Percentiles rank a stretch among this genome's conserved stretches.
phyloP scores from a whole-genome alignment of 1,284 basidiomycete genomes.

The Ustilago hordei region DNA sequence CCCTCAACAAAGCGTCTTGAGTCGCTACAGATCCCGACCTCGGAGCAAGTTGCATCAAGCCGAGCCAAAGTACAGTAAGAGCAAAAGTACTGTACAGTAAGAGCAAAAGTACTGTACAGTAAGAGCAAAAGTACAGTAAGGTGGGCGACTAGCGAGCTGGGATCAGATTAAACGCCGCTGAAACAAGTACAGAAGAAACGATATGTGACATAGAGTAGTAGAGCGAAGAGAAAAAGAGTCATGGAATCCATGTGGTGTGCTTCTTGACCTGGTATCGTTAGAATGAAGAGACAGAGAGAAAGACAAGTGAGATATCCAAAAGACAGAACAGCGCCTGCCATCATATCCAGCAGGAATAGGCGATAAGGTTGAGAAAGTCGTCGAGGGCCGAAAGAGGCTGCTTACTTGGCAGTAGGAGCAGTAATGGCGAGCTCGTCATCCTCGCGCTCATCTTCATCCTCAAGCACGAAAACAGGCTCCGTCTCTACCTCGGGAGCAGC shows the following conservation, averaged over 20 bases:
- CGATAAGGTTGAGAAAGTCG: background rate
- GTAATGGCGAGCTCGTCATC: slow-evolving; percentile 11
- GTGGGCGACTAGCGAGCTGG: background rate
- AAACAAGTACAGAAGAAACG: background rate
- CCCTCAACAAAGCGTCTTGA: background rate
- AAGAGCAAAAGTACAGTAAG: no score
- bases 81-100: no score
- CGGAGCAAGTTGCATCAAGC: no score
- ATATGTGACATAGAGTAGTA: background rate
- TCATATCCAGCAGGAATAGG: background rate
- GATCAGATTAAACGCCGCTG: background rate
- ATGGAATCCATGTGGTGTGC: slow-evolving; percentile 10
- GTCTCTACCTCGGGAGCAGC: background rate
- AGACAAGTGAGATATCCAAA: background rate
- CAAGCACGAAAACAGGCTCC: slow-evolving; percentile 47
- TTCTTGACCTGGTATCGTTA: slow-evolving; percentile 22
- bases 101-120: no score
- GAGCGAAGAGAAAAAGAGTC: background rate
- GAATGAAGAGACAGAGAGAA: background rate
- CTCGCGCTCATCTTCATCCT: slow-evolving; percentile 41
- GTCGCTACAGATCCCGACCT: no score
- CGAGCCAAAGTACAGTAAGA: no score
- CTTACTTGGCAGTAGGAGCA: background rate
- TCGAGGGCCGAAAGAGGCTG: background rate
- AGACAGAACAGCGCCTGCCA: slow-evolving; percentile 3